Evolutionary conservation across 805 yeast species (phyloP).

Genomic region (Teunomyces lycoperdinae): DNA sequence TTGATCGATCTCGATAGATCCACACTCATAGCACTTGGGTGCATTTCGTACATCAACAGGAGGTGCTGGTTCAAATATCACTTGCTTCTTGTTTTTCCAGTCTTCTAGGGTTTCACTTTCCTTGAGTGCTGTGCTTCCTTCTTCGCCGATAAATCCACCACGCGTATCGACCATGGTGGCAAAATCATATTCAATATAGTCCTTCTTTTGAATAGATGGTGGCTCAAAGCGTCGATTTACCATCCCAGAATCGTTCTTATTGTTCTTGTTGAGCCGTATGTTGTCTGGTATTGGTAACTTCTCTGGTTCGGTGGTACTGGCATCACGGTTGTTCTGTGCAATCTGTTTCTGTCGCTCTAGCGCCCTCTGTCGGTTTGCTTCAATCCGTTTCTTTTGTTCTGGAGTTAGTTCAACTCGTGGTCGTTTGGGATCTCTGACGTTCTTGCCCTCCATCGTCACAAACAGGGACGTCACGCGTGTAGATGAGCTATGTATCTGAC

Average conservation of each 20-base stretch:
- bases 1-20: slow-evolving; percentile 75
- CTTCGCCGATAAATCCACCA: slow-evolving; percentile 72
- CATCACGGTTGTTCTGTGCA: slow-evolving; percentile 38
- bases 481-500: background rate
- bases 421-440: slow-evolving; percentile 12
- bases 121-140: slow-evolving; percentile 45
- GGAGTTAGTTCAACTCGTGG: slow-evolving; percentile 38
- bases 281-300: background rate
- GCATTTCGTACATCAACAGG: slow-evolving; percentile 71
- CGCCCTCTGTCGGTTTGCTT: slow-evolving; percentile 54
- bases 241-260: slow-evolving; percentile 8
- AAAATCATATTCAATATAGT: slow-evolving; percentile 82
- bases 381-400: slow-evolving; percentile 50
- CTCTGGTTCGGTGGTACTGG: slow-evolving; percentile 14
- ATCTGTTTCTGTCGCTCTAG: slow-evolving; percentile 36
- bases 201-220: slow-evolving; percentile 50
- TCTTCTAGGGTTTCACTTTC: slow-evolving; percentile 48
- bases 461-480: slow-evolving; percentile 2
- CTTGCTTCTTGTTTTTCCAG: slow-evolving; percentile 46
- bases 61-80: slow-evolving; percentile 58
- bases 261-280: slow-evolving; percentile 13
- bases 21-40: slow-evolving; percentile 82
- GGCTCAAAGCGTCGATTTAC: slow-evolving; percentile 13
- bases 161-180: slow-evolving; percentile 84
- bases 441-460: slow-evolving; percentile 3